These are phyloP conservation scores for Cucurbita moschata DNA, from an alignment of 306 rosid species.

Conservation along the genomic window DNA sequence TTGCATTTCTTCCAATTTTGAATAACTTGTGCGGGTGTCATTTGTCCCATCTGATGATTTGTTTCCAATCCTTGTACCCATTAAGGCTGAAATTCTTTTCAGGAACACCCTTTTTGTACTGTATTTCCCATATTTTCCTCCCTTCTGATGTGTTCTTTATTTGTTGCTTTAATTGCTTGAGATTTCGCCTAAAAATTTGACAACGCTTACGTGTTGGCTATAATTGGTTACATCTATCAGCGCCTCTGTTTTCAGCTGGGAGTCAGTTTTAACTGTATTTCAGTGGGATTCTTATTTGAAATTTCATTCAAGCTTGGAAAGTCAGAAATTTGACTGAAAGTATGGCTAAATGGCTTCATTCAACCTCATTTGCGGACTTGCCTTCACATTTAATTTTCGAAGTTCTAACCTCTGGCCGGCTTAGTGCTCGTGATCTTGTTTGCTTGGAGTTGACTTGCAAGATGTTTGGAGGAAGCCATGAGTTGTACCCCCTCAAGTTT, in stretches of 20 bases:
- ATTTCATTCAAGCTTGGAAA: background rate
- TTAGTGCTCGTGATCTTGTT: conserved; percentile 56
- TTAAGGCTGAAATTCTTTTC: conserved; percentile 33
- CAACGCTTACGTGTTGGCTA: background rate
- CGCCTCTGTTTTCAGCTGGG: background rate
- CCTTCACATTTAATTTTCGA: conserved; percentile 78
- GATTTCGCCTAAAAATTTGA: conserved; percentile 36
- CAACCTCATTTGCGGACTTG: conserved; percentile 24
- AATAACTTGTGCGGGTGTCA: conserved; percentile 17
- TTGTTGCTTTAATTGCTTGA: conserved; percentile 31
- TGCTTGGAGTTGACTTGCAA: conserved; percentile 72
- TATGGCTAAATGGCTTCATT: conserved; percentile 25
- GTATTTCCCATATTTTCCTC: conserved; percentile 55
- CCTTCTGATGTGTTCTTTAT: conserved; percentile 59
- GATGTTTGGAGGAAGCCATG: conserved; percentile 31
- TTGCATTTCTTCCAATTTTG: conserved; percentile 13
- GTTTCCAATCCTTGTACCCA: conserved; percentile 44
- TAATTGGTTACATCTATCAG: background rate
- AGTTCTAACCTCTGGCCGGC: conserved; percentile 54
- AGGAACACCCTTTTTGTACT: conserved; percentile 36
- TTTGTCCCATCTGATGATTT: conserved; percentile 68
- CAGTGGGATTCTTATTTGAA: background rate
- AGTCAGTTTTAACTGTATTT: background rate
- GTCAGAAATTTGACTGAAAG: background rate
- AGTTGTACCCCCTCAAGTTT: conserved; percentile 39